Base-by-base conservation (phyloP, 1,284 basidiomycete species). In the Xerocomus nothofagi region DNA sequence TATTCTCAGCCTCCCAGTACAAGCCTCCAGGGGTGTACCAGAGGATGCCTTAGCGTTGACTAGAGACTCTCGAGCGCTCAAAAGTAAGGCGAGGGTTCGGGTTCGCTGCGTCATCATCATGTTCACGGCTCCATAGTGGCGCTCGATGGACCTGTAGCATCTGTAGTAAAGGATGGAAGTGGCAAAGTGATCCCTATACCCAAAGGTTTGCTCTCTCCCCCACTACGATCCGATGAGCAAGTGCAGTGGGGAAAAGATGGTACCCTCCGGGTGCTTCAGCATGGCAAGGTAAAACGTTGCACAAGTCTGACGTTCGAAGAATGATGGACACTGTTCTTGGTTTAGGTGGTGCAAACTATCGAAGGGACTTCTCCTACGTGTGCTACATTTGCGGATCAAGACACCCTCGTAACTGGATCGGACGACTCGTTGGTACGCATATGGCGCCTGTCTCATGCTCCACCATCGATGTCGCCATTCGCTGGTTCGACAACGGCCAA, bases 341-440 rank as follows among this genome's bases (percentile, higher is more conserved):
- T 56, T 12, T 62, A 91, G 84, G 69, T 89, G 20, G 78, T 85
- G 0, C 84, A 89, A 70, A 82, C 90, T 4, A 76, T 90, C 15
- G 91, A 94, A 61, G 80, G 82, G 9, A 80, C 84, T 3, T 82
- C 77, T 42, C 85, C 86, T 44, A 82, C 77, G 2, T 91, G 91
- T 50, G 91, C 88, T 7, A 76, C 76, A 3, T 95, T 91, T 62
- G 86, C 85, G 4, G 88, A 88, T 65, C 72, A 77, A 14, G 80
- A 77, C 31, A 82, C 78, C 44, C 76, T 92, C 11, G 79, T 91
- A 15, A 93, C 91, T 2, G 91, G 91, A 3, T 87, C 84, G 8
- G 77, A 76, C 17, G 87, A 91, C 58, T 84, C 84, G 50, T 85
- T 84, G 20, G 80, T 96, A 23, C 82, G 88, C 2, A 71, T 93